Percentiles rank a stretch among this genome's conserved stretches.
Conservation (phyloP, 2,329 filamentous ascomycete species). For the Dothistroma pini region DNA sequence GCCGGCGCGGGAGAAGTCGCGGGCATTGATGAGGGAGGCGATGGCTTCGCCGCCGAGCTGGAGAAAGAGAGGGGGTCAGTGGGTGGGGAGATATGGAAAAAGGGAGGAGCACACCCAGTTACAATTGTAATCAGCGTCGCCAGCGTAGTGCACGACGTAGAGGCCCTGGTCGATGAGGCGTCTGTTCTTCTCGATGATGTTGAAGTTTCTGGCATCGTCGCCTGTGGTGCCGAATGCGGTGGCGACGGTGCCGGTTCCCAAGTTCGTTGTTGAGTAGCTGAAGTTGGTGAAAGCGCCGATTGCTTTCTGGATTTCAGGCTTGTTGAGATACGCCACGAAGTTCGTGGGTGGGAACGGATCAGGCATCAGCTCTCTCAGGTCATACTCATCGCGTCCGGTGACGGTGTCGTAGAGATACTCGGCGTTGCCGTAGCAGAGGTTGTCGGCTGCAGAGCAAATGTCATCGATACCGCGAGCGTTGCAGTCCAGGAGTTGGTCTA, state of each 20-base stretch:
- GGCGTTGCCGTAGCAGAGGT: constrained; percentile 53
- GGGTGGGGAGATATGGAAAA: neutral
- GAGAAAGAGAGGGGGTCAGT: neutral
- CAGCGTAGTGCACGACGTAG: constrained; percentile 43
- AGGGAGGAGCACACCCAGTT: constrained; percentile 37
- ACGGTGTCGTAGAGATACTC: constrained; percentile 51
- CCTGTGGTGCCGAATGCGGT: constrained; percentile 47
- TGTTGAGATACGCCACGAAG: constrained; percentile 56
- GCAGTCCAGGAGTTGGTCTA: constrained; percentile 55
- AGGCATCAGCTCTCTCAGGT: constrained; percentile 53
- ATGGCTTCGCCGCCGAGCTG: constrained; percentile 45
- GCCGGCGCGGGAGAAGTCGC: constrained; percentile 44
- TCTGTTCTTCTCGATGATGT: constrained; percentile 40
- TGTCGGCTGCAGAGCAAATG: constrained; percentile 54
- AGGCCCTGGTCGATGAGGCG: constrained; percentile 40
- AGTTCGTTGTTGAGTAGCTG: constrained; percentile 46
- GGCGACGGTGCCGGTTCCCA: constrained; percentile 45
- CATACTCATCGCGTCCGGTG: constrained; percentile 56
- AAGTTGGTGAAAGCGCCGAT: constrained; percentile 60
- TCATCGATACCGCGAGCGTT: constrained; percentile 47
- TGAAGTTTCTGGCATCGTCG: constrained; percentile 47
- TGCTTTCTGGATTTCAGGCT: constrained; percentile 49
- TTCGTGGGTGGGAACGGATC: constrained; percentile 56
- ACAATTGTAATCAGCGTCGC: constrained; percentile 49
- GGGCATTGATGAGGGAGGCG: constrained; percentile 39